These are phyloP conservation scores for Fusarium mangiferae DNA, from an alignment of 2,329 filamentous ascomycete genomes.

Conservation along the genomic window DNA sequence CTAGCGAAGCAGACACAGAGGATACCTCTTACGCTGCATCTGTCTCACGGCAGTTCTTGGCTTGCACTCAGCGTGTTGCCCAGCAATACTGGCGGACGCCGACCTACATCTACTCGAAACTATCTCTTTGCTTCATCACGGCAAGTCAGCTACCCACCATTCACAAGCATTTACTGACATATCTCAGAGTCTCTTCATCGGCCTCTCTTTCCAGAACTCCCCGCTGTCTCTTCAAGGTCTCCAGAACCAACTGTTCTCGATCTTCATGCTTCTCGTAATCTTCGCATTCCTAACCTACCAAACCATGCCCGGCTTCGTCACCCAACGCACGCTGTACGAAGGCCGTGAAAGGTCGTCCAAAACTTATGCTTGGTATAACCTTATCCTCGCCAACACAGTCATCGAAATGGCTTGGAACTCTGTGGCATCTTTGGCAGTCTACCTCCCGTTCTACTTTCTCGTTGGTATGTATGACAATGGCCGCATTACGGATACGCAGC, in stretches of 20 bases:
- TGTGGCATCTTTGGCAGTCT: neutral
- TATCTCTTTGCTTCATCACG: constrained; percentile 55
- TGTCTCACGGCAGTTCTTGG: constrained; percentile 71
- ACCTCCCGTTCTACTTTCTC: constrained; percentile 62
- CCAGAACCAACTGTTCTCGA: constrained; percentile 84
- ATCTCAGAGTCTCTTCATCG: constrained; percentile 73
- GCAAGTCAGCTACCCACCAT: neutral
- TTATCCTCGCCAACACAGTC: constrained; percentile 84
- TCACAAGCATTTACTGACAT: constrained; percentile 48
- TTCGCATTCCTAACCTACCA: constrained; percentile 82
- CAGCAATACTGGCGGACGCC: constrained; percentile 92
- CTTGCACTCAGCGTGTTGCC: constrained; percentile 76
- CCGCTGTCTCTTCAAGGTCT: constrained; percentile 69
- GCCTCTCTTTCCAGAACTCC: constrained; percentile 80
- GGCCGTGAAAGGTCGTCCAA: constrained; percentile 85
- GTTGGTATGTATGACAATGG: constrained; percentile 76
- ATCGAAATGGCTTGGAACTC: constrained; percentile 88
- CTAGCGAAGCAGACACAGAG: no score
- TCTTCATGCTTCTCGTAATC: constrained; percentile 84
- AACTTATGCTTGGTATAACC: constrained; percentile 84
- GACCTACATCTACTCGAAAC: constrained; percentile 87
- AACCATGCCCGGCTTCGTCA: constrained; percentile 86
- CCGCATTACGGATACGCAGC: constrained; percentile 66
- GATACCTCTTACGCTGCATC: constrained; percentile 54
- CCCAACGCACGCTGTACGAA: constrained; percentile 83